These are phyloP conservation scores for Pythium oligandrum DNA, from an alignment of 352 stramenopile genomes.

Conservation along the genomic window DNA sequence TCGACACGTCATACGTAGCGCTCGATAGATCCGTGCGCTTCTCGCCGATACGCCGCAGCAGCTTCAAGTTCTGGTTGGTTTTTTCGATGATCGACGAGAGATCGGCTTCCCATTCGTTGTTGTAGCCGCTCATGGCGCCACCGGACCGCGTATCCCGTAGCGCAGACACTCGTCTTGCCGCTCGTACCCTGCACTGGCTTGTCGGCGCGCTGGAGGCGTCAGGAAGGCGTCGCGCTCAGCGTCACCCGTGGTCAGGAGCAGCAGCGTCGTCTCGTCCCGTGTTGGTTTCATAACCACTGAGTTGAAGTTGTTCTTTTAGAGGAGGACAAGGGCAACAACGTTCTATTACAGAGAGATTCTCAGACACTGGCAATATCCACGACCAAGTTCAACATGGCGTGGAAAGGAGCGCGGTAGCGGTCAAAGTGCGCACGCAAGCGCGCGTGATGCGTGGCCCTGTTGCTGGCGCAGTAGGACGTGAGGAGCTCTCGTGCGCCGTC, in stretches of 20 bases:
- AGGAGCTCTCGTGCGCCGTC: slow-evolving; percentile 25
- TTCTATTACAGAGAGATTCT: too few relatives aligned
- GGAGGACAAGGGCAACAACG: slow-evolving; percentile 6
- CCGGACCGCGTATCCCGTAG: slow-evolving; percentile 3
- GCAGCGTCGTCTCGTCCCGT: slow-evolving; percentile 12
- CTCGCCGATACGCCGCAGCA: slow-evolving; percentile 75
- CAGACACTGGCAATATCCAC: slow-evolving; percentile 2
- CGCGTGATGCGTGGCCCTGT: slow-evolving; percentile 8
- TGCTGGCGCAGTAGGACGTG: slow-evolving; percentile 52
- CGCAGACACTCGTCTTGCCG: not conserved
- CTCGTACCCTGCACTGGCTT: not conserved
- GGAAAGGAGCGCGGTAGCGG: slow-evolving; percentile 26
- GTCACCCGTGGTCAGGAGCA: not conserved
- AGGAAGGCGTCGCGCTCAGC: too few relatives aligned
- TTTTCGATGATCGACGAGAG: slow-evolving; percentile 86
- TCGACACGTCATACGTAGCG: slow-evolving; percentile 28
- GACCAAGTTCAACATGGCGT: slow-evolving; percentile 8
- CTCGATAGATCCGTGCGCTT: slow-evolving; percentile 38
- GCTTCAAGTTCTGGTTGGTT: slow-evolving; percentile 85
- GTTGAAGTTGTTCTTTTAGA: slow-evolving; percentile 9
- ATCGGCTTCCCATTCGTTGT: slow-evolving; percentile 73
- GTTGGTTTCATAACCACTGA: slow-evolving; percentile 7
- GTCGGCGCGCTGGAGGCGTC: too few relatives aligned
- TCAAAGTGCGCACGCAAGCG: slow-evolving; percentile 35
- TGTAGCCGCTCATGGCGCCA: slow-evolving; percentile 47